A percentile compares a stretch with the other conserved stretches of the same genome.
phyloP scores from a whole-genome alignment of 768 basidiomycete species.

The Phaeotremella fagi region DNA sequence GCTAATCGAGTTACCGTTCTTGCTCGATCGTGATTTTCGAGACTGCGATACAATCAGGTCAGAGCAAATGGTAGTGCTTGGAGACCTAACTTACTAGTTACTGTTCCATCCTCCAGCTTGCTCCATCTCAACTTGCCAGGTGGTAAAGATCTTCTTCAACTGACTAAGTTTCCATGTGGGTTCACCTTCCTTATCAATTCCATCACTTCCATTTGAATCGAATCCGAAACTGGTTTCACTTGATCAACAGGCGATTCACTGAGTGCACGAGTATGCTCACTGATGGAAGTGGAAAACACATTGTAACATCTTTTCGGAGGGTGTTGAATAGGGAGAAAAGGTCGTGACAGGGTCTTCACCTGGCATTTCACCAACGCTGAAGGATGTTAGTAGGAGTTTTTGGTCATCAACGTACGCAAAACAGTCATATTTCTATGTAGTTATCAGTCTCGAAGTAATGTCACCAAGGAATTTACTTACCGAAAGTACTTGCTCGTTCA shows the following conservation, averaged over 20 bases:
- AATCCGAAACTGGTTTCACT: slow-evolving; percentile 52
- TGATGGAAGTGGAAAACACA: slow-evolving; percentile 46
- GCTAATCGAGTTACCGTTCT: slow-evolving; percentile 64
- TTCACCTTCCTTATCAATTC: background rate
- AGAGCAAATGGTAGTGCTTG: too few species aligned
- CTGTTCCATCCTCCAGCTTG: slow-evolving; percentile 66
- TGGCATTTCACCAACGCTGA: slow-evolving; percentile 45
- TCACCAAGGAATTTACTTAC: slow-evolving; percentile 47
- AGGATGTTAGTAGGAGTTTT: background rate
- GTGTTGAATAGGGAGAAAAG: slow-evolving; percentile 57
- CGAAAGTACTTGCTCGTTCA: slow-evolving; percentile 60
- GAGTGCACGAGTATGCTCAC: slow-evolving; percentile 33
- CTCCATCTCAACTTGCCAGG: slow-evolving; percentile 60
- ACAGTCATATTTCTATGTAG: slow-evolving; percentile 22
- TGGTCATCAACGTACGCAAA: slow-evolving; percentile 22
- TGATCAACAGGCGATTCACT: background rate
- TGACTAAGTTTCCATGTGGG: slow-evolving; percentile 56
- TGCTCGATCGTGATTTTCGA: slow-evolving; percentile 37
- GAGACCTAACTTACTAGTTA: slow-evolving; percentile 29
- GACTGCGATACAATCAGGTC: slow-evolving; percentile 7
- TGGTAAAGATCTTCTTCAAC: slow-evolving; percentile 52
- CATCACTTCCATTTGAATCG: slow-evolving; percentile 50
- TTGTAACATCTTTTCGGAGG: slow-evolving; percentile 54
- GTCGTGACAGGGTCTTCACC: slow-evolving; percentile 27
- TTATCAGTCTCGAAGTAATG: background rate